These are phyloP conservation scores for Achaetomium macrosporum DNA, from an alignment of 2,329 filamentous ascomycete genomes.

Conservation along the genomic window DNA sequence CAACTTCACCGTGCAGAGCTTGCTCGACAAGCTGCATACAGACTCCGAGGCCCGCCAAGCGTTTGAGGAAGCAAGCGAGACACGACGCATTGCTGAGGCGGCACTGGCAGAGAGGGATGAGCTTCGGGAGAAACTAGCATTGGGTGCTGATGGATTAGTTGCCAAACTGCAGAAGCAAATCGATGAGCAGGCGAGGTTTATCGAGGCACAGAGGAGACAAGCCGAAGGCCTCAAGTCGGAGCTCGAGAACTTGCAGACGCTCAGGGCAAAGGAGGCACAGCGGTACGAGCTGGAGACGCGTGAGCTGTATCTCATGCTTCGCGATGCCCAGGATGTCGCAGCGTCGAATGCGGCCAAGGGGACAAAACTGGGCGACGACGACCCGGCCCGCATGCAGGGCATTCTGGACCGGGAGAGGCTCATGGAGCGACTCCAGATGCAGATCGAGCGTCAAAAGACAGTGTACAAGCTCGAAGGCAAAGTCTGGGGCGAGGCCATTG, in stretches of 20 bases:
- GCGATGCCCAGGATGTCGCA: constrained; percentile 93
- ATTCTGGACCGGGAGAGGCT: constrained; percentile 89
- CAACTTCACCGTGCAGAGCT: constrained; percentile 92
- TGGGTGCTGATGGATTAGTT: constrained; percentile 90
- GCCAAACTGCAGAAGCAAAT: constrained; percentile 88
- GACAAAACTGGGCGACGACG: constrained; percentile 52
- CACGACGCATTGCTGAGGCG: constrained; percentile 87
- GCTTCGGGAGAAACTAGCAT: constrained; percentile 78
- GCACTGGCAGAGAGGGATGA: constrained; percentile 96
- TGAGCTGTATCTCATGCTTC: constrained; percentile 96
- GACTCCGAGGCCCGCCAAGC: constrained; percentile 91
- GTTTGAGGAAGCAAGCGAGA: constrained; percentile 84
- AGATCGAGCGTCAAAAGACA: constrained; percentile 94
- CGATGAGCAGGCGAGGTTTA: constrained; percentile 87
- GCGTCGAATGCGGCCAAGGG: constrained; percentile 69
- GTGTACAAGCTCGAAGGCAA: constrained; percentile 95
- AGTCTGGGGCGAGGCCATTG: constrained; percentile 74
- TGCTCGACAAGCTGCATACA: constrained; percentile 92
- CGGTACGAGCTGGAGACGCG: constrained; percentile 92
- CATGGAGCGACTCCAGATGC: constrained; percentile 90
- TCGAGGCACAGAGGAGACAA: constrained; percentile 81
- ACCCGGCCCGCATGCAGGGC: constrained; percentile 76
- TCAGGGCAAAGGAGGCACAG: constrained; percentile 86
- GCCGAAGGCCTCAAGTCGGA: constrained; percentile 86
- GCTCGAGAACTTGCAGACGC: constrained; percentile 75